These are phyloP conservation scores for Entoloma clypeatum DNA, from an alignment of 1,284 basidiomycete species.

Conservation along the genomic window DNA sequence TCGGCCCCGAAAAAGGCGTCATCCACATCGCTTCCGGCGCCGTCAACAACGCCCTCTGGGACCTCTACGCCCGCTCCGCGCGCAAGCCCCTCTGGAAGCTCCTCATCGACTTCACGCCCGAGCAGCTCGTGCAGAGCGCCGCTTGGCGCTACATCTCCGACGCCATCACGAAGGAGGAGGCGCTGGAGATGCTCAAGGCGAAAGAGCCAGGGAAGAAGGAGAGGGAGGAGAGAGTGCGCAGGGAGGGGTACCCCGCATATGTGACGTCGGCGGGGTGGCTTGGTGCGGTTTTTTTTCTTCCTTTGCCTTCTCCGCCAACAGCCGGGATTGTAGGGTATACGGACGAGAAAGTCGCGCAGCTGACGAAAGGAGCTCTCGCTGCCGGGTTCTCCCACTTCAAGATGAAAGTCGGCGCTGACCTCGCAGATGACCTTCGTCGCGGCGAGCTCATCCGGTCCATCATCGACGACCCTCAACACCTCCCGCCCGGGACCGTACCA, in stretches of 20 bases:
- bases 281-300: constrained; percentile 65
- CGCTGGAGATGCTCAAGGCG: constrained; percentile 76
- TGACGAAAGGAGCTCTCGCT: constrained; percentile 82
- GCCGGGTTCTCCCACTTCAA: constrained; percentile 96
- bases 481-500: constrained; percentile 51
- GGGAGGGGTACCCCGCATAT: constrained; percentile 87
- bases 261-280: constrained; percentile 95
- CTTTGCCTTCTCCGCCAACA: constrained; percentile 23
- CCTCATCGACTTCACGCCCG: constrained; percentile 79
- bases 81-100: constrained; percentile 86
- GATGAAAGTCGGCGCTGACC: constrained; percentile 92
- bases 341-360: constrained; percentile 85
- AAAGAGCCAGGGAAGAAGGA: constrained; percentile 76
- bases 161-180: constrained; percentile 88
- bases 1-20: constrained; percentile 85
- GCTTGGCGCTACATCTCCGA: constrained; percentile 94
- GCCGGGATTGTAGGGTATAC: constrained; percentile 56
- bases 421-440: constrained; percentile 80
- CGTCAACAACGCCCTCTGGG: constrained; percentile 80
- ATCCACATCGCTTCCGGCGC: constrained; percentile 81
- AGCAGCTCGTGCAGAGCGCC: constrained; percentile 82
- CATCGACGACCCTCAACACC: constrained; percentile 84
- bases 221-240: constrained; percentile 69
- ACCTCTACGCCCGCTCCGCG: constrained; percentile 75
- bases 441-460: constrained; percentile 87